These are phyloP conservation scores for Fusarium praegraminearum DNA, from an alignment of 2,329 filamentous ascomycete genomes.

Conservation along the genomic window DNA sequence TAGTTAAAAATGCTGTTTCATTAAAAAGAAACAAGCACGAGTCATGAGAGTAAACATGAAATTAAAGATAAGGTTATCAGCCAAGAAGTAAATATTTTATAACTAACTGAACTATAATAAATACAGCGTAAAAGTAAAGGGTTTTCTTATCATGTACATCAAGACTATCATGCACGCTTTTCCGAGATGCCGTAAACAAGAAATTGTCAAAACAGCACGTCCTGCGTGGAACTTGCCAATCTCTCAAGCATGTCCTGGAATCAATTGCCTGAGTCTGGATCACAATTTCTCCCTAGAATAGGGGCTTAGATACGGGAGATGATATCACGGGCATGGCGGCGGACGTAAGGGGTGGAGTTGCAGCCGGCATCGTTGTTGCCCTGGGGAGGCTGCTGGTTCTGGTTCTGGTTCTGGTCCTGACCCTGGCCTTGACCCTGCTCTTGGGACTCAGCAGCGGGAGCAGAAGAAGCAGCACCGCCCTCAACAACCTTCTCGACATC, in stretches of 20 bases:
- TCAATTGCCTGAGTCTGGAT: not conserved
- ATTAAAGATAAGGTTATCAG: not conserved
- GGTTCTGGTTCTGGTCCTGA: not conserved
- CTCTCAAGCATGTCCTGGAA: not conserved
- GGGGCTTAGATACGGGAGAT: not conserved
- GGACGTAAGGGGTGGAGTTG: conserved; percentile 4
- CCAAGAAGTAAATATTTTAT: not conserved
- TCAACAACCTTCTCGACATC: conserved; percentile 17
- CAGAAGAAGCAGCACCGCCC: conserved; percentile 7
- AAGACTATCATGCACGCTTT: not conserved
- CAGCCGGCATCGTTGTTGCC: not conserved
- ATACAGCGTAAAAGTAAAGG: not conserved
- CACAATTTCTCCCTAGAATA: not conserved
- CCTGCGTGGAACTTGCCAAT: conserved; percentile 21
- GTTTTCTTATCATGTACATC: conserved; percentile 1
- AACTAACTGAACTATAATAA: not conserved
- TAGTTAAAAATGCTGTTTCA: not conserved
- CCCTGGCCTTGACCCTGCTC: too few relatives aligned
- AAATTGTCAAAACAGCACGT: conserved; percentile 20
- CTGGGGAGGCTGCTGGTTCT: not conserved
- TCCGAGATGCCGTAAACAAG: not conserved
- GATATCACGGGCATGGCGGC: conserved; percentile 18
- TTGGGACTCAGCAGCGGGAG: conserved; percentile 4
- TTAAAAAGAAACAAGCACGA: not conserved
- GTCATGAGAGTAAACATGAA: not conserved